Conservation (phyloP, 345 rosid species). For the Lumnitzera racemosa region DNA sequence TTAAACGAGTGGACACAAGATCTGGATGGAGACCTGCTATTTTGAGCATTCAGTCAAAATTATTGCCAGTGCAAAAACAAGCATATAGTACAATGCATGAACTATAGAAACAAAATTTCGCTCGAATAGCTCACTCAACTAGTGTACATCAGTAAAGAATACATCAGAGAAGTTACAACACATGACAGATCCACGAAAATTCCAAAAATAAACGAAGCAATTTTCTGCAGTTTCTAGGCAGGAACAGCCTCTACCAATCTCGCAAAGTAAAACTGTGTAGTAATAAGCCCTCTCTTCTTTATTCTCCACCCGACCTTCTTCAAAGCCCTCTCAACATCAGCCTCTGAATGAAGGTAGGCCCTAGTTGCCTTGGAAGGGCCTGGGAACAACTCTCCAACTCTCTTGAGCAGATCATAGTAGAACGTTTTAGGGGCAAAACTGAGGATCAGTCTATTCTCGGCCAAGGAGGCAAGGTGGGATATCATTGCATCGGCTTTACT, state of each 20-base stretch:
- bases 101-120: too few species aligned
- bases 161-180: too few species aligned
- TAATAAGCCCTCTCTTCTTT: constrained; percentile 62
- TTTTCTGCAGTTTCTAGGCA: constrained; percentile 14
- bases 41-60: too few species aligned
- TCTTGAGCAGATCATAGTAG: constrained; percentile 69
- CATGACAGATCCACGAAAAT: not conserved
- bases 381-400: constrained; percentile 88
- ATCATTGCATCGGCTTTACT: constrained; percentile 92
- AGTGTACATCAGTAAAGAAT: too few species aligned
- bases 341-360: constrained; percentile 87
- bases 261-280: constrained; percentile 81
- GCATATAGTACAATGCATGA: too few species aligned
- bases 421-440: constrained; percentile 95
- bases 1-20: too few species aligned
- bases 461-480: constrained; percentile 85
- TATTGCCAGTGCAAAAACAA: too few species aligned
- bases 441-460: constrained; percentile 64
- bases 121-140: too few species aligned
- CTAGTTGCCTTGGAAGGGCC: constrained; percentile 98
- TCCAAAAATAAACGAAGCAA: constrained; percentile 10
- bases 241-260: constrained; percentile 84
- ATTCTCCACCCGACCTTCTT: constrained; percentile 89
- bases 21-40: too few species aligned
- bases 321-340: constrained; percentile 77